A percentile compares a stretch with the other conserved stretches of the same genome.
phyloP scores from a whole-genome alignment of 2,329 filamentous ascomycete species.

The Aspergillus felis region DNA sequence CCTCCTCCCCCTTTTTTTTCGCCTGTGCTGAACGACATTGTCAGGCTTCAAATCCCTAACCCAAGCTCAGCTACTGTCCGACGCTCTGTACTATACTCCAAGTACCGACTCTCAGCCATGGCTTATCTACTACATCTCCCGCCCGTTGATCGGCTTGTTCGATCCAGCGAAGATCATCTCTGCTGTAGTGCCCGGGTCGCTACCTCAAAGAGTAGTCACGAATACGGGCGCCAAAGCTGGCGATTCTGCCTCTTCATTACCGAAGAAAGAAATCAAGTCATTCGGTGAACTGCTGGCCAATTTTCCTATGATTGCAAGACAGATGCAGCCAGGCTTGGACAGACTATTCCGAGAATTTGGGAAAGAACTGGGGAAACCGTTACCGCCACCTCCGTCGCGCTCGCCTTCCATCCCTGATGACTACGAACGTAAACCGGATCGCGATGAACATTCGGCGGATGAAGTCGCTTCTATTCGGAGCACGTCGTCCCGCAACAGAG shows the following conservation, averaged over 20 bases:
- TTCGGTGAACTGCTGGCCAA: conserved; percentile 87
- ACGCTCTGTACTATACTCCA: conserved; percentile 84
- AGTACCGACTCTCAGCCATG: conserved; percentile 87
- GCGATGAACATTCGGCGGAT: conserved; percentile 36
- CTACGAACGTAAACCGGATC: conserved; percentile 44
- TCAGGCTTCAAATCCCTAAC: conserved; percentile 86
- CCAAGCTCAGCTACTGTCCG: conserved; percentile 80
- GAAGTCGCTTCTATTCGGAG: conserved; percentile 34
- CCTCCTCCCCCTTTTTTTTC: neutral
- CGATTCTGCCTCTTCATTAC: conserved; percentile 34
- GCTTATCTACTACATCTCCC: conserved; percentile 94
- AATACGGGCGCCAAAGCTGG: conserved; percentile 22
- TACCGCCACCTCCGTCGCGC: conserved; percentile 65
- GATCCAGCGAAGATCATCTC: conserved; percentile 70
- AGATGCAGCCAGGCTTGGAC: conserved; percentile 92
- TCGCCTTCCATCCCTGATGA: conserved; percentile 53
- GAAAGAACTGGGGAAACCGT: conserved; percentile 75
- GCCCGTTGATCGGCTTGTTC: conserved; percentile 77
- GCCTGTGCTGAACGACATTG: conserved; percentile 12
- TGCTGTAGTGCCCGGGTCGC: conserved; percentile 53
- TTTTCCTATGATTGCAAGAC: conserved; percentile 91
- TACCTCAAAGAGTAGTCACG: conserved; percentile 24
- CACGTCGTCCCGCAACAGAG: conserved; percentile 29
- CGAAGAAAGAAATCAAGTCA: conserved; percentile 84
- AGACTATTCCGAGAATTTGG: conserved; percentile 86